These are phyloP conservation scores for Micractinium sp. DNA, from an alignment of 139 green algal genomes.

Conservation along the genomic window DNA sequence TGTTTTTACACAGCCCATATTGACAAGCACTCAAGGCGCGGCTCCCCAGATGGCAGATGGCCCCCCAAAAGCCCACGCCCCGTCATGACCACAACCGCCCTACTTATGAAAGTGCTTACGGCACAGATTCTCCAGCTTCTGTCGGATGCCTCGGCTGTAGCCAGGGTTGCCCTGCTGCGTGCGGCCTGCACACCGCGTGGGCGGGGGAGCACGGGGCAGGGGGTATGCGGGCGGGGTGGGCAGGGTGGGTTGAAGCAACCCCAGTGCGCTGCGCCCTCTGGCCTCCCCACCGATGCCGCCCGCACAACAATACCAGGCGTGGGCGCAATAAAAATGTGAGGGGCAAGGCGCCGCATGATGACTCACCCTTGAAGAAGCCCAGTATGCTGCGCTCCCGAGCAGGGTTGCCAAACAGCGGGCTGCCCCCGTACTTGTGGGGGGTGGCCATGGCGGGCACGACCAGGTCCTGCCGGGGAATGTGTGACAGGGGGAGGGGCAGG, in stretches of 20 bases:
- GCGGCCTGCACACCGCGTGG: not conserved
- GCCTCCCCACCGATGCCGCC: no score
- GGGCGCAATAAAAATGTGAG: no score
- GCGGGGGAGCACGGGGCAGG: not conserved
- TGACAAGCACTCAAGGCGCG: no score
- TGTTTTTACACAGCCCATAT: no score
- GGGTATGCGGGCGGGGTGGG: no score
- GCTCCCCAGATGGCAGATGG: no score
- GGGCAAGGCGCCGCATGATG: no score
- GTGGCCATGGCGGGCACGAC: conserved; percentile 52
- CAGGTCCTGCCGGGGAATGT: conserved; percentile 42
- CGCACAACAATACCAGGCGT: no score
- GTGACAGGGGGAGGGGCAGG: not conserved
- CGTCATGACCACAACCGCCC: not conserved
- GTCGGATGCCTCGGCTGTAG: conserved; percentile 29
- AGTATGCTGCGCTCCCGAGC: conserved; percentile 38
- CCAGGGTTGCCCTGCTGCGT: conserved; percentile 4
- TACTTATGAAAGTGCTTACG: not conserved
- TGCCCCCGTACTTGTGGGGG: conserved; percentile 31
- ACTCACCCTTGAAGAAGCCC: conserved; percentile 49
- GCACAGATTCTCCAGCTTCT: conserved; percentile 21
- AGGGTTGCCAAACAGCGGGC: conserved; percentile 34
- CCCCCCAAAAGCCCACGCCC: no score
- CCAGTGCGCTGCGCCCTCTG: no score
- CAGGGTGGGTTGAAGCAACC: no score